Percentiles rank a stretch among this genome's conserved stretches.
These are phyloP conservation scores for Populus tremula DNA, from an alignment of 345 rosid genomes.

Conservation along the genomic window DNA sequence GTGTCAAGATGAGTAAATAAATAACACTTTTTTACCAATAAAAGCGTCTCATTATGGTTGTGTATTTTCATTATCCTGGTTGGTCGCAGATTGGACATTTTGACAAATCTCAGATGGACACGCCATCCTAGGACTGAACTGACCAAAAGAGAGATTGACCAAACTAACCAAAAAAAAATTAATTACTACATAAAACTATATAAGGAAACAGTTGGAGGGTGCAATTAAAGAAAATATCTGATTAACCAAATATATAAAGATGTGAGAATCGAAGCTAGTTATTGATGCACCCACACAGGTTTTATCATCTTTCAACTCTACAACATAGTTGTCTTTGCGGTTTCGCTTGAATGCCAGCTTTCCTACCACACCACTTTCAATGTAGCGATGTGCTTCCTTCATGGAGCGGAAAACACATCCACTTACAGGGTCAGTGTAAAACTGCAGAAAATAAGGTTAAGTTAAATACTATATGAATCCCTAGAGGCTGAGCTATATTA, in stretches of 20 bases:
- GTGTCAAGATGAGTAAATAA: neutral
- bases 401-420: slow-evolving; percentile 78
- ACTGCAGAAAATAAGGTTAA: slow-evolving; percentile 42
- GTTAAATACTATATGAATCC: slow-evolving; percentile 1
- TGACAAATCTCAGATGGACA: neutral
- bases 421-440: slow-evolving; percentile 73
- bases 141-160: neutral
- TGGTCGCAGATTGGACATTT: neutral
- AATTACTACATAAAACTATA: neutral
- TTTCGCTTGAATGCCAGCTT: slow-evolving; percentile 54
- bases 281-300: slow-evolving; percentile 40
- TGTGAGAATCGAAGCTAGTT: neutral
- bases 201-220: neutral
- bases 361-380: slow-evolving; percentile 64
- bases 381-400: slow-evolving; percentile 71
- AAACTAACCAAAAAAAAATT: neutral
- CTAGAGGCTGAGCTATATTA: neutral
- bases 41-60: neutral
- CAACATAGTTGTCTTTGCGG: slow-evolving; percentile 33
- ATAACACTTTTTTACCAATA: neutral
- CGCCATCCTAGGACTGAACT: neutral
- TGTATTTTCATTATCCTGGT: neutral
- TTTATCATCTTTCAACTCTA: slow-evolving; percentile 46
- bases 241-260: neutral
- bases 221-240: slow-evolving; percentile 4